phyloP scores from a whole-genome alignment of 345 rosid species.

The Pistacia vera region DNA sequence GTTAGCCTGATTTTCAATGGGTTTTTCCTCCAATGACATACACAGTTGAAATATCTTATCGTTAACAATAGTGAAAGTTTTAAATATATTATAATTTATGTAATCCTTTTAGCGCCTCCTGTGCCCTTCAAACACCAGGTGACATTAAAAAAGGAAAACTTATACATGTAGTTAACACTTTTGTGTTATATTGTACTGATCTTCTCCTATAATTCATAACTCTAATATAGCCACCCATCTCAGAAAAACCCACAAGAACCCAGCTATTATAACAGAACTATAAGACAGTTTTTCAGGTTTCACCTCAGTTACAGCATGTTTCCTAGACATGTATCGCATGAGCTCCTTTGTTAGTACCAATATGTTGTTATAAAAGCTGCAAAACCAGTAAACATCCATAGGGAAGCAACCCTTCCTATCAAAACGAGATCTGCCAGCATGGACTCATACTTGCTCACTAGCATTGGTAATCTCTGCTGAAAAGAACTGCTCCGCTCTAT shows the following conservation, averaged over 20 bases:
- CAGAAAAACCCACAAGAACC: not conserved
- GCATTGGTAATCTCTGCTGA: conserved; percentile 29
- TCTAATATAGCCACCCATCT: not conserved
- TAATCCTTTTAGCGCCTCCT: not conserved
- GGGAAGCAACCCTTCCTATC: not conserved
- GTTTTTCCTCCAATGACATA: too few relatives aligned
- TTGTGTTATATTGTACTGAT: not conserved
- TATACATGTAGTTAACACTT: not conserved
- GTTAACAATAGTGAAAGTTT: not conserved
- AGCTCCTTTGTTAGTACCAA: not conserved
- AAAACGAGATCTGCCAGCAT: not conserved
- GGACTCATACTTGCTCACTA: conserved; percentile 18
- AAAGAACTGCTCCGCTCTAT: conserved; percentile 67
- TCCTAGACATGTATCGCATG: not conserved
- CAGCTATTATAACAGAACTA: not conserved
- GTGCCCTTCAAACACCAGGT: conserved; percentile 5
- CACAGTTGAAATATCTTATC: too few relatives aligned
- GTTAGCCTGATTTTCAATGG: too few relatives aligned
- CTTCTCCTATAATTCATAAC: not conserved
- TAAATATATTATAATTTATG: not conserved
- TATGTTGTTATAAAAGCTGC: not conserved
- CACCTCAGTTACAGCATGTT: not conserved
- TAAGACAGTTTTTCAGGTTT: not conserved
- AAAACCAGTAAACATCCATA: not conserved
- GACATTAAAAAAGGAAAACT: not conserved